phyloP scores from a whole-genome alignment of 2,329 filamentous ascomycete species.

The Phoma sp. region DNA sequence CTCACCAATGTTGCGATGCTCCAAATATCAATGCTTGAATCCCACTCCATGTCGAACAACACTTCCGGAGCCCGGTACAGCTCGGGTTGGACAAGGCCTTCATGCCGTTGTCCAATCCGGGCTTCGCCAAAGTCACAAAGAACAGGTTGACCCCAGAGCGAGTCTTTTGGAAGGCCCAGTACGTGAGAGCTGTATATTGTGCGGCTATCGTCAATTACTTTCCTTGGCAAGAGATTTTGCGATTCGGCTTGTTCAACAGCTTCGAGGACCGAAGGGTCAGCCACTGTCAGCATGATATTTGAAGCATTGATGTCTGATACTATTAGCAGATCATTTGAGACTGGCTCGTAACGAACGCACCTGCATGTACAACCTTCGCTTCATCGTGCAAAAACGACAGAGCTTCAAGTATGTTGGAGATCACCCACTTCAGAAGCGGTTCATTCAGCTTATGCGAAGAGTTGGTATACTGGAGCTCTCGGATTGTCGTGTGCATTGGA shows the following conservation, averaged over 20 bases:
- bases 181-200: neutral
- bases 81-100: neutral
- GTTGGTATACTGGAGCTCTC: neutral
- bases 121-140: neutral
- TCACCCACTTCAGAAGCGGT: neutral
- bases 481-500: neutral
- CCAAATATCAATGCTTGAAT: neutral
- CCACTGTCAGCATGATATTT: neutral
- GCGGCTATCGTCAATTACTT: neutral
- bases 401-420: neutral
- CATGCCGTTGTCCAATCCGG: neutral
- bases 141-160: neutral
- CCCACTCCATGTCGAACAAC: neutral
- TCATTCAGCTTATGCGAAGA: neutral
- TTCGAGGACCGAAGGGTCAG: neutral
- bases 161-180: neutral
- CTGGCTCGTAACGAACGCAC: neutral
- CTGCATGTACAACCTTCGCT: neutral
- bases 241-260: neutral
- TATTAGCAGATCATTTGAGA: neutral
- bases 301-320: neutral
- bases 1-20: neutral
- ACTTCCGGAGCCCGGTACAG: neutral
- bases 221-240: neutral
- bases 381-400: neutral